phyloP scores from a whole-genome alignment of 1,284 basidiomycete genomes.

The Caloboletus firmus region DNA sequence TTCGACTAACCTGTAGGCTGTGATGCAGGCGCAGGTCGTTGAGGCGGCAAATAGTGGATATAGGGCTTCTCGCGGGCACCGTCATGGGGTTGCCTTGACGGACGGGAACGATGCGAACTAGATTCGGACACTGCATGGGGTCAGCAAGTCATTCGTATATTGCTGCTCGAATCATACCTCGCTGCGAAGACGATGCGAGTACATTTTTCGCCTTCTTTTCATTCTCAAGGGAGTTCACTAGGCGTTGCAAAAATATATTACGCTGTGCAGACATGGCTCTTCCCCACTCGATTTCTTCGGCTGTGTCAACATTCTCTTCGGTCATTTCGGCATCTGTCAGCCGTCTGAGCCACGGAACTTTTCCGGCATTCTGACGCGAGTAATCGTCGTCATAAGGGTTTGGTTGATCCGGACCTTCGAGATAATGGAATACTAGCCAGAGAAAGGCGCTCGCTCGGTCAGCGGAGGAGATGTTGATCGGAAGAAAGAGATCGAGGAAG shows the following conservation, averaged over 20 bases:
- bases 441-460: constrained; percentile 77
- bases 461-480: constrained; percentile 65
- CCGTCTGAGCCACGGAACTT: constrained; percentile 54
- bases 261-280: constrained; percentile 64
- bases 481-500: constrained; percentile 80
- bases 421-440: constrained; percentile 77
- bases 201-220: constrained; percentile 48
- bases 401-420: constrained; percentile 54
- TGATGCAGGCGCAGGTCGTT: constrained; percentile 18
- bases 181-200: constrained; percentile 22
- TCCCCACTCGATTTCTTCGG: constrained; percentile 67
- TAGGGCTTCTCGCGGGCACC: constrained; percentile 40
- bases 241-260: constrained; percentile 60
- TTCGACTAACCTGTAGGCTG: constrained; percentile 25
- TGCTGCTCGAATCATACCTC: constrained; percentile 21
- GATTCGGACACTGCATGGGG: constrained; percentile 22
- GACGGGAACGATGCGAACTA: constrained; percentile 29
- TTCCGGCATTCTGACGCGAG: constrained; percentile 48
- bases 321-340: constrained; percentile 50
- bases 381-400: constrained; percentile 70
- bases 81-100: constrained; percentile 26
- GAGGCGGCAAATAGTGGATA: constrained; percentile 40
- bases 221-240: constrained; percentile 48
- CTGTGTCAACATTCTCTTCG: constrained; percentile 67
- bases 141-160: constrained; percentile 11